Conservation (phyloP, 495 filamentous ascomycete species). For the Echria macrotheca region DNA sequence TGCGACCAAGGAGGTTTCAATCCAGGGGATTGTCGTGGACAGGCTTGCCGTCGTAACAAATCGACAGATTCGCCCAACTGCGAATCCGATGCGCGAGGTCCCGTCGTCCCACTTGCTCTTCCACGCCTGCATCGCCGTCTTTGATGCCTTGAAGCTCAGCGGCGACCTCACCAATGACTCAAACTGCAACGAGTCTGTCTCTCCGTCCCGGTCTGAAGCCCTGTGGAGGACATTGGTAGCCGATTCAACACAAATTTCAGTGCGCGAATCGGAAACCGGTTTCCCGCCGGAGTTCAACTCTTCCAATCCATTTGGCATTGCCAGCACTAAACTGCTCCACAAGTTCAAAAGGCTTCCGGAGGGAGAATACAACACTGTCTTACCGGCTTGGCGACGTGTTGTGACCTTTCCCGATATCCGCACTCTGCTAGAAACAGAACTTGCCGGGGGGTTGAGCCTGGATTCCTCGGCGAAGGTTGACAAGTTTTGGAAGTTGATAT, state of each 20-base stretch:
- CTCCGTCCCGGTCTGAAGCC: neutral
- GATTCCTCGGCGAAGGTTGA: neutral
- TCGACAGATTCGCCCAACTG: neutral
- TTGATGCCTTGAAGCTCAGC: neutral
- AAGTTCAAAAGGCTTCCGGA: neutral
- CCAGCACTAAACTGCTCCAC: neutral
- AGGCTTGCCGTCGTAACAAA: neutral
- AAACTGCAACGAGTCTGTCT: neutral
- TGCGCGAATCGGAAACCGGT: neutral
- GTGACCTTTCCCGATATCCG: neutral
- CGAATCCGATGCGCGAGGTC: neutral
- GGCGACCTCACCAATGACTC: neutral
- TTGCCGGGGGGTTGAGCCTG: neutral
- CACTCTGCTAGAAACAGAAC: neutral
- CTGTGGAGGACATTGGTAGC: neutral
- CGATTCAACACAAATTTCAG: neutral
- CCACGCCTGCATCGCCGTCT: neutral
- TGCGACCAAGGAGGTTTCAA: neutral
- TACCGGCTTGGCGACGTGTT: neutral
- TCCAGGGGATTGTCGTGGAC: neutral
- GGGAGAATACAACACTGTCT: neutral
- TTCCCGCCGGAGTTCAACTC: neutral
- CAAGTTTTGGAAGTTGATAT: neutral
- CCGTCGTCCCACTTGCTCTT: neutral
- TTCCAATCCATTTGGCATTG: neutral